Evolutionary conservation across 2,329 filamentous ascomycete genomes (phyloP).

Genomic region (Pleurostoma richardsiae): DNA sequence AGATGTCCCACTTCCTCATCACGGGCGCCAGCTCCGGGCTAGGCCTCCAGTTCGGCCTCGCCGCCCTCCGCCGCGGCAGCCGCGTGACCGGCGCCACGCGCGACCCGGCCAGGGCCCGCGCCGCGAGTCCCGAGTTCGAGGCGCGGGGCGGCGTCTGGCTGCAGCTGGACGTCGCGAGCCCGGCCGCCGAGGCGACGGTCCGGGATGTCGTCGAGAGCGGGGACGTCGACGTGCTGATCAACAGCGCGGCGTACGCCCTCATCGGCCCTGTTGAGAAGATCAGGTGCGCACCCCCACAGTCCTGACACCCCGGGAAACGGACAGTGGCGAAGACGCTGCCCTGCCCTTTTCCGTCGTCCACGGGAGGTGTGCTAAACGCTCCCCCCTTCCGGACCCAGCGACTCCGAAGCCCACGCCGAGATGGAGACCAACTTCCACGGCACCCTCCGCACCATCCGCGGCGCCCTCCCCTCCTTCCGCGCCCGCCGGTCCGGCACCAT

Average conservation of each 20-base stretch:
- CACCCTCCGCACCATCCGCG: slow-evolving; percentile 18
- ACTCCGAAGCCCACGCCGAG: slow-evolving; percentile 15
- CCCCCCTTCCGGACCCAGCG: slow-evolving; percentile 7
- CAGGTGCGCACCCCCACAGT: not conserved
- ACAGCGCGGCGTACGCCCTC: slow-evolving; percentile 17
- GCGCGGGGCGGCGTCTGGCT: slow-evolving; percentile 17
- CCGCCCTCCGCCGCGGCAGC: slow-evolving; percentile 21
- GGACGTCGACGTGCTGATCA: slow-evolving; percentile 20
- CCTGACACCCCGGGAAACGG: not conserved
- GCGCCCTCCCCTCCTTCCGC: slow-evolving; percentile 18
- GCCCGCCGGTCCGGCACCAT: slow-evolving; percentile 17
- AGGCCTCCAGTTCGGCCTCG: slow-evolving; percentile 19
- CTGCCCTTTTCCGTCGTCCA: too few species aligned
- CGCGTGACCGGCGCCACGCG: slow-evolving; percentile 25
- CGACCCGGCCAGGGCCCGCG: slow-evolving; percentile 13
- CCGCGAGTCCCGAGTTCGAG: slow-evolving; percentile 18
- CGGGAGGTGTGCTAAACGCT: not conserved
- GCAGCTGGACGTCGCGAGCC: slow-evolving; percentile 20
- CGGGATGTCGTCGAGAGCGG: slow-evolving; percentile 7
- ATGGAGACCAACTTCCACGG: slow-evolving; percentile 23
- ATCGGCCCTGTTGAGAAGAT: slow-evolving; percentile 2
- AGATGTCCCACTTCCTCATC: slow-evolving; percentile 14
- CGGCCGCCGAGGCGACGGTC: slow-evolving; percentile 7
- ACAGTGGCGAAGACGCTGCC: too few species aligned
- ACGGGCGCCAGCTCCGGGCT: slow-evolving; percentile 27